Evolutionary conservation across 148 eudicot genomes (phyloP).

Genomic region (Camellia granthamiana): DNA sequence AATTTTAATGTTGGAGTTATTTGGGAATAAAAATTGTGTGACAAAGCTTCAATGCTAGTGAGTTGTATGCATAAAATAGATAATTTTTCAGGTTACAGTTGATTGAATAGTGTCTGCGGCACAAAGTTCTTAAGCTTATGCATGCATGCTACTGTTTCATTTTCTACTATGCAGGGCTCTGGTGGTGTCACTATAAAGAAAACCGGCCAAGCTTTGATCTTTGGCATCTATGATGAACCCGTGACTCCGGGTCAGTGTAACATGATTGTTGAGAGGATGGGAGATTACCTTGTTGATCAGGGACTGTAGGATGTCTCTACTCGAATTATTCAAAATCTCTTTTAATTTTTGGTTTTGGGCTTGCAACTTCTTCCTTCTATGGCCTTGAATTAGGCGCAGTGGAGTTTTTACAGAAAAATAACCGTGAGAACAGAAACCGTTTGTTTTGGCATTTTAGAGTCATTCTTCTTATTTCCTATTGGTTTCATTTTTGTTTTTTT

Average conservation of each 20-base stretch:
- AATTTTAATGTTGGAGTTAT: no score
- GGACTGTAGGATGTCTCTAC: slow-evolving; percentile 33
- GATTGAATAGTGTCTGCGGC: no score
- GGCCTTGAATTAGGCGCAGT: slow-evolving; percentile 4
- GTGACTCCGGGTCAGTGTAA: slow-evolving; percentile 65
- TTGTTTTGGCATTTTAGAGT: slow-evolving; percentile 6
- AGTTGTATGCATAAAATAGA: no score
- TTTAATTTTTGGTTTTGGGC: background rate
- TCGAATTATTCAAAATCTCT: background rate
- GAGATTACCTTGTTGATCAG: slow-evolving; percentile 56
- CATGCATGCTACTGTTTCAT: background rate
- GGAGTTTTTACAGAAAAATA: slow-evolving; percentile 19
- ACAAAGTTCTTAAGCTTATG: no score
- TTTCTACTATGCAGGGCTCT: slow-evolving; percentile 34
- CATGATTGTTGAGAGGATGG: slow-evolving; percentile 61
- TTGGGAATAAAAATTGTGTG: no score
- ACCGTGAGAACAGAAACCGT: slow-evolving; percentile 10
- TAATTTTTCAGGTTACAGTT: no score
- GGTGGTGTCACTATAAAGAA: slow-evolving; percentile 61
- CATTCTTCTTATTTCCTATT: background rate
- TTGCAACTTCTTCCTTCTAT: slow-evolving; percentile 20
- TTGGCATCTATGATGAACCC: slow-evolving; percentile 63
- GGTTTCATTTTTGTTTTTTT: background rate
- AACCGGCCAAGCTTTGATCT: slow-evolving; percentile 49
- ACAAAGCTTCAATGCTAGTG: no score